Base-by-base conservation (phyloP, 306 rosid species). In the Lathyrus oleraceus region DNA sequence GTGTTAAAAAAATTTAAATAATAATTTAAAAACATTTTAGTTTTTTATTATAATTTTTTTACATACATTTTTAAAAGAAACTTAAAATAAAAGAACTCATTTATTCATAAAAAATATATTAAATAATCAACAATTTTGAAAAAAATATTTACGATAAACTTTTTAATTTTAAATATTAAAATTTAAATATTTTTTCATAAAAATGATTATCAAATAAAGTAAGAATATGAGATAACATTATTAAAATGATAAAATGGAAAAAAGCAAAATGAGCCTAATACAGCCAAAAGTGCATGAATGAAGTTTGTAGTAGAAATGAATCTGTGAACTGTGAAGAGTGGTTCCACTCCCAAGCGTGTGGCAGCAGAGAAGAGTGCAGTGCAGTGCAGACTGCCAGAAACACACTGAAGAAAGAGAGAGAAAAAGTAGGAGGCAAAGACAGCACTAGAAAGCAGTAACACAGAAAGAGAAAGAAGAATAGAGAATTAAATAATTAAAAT, bases 261-360 rank as follows among this genome's bases (percentile, higher is more conserved):
- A 15, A 36, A 52, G 57, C 35, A 69, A 57, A 21, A 1, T 16
- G 65, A 14, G 78, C 62, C 74, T 68, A 49, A 78, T 78, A 51
- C 5, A 32, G 74, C 65, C 76, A 32, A 75, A 71, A 57, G 78
- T 40, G 71, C 28, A 70, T 4, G 68, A 54, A 48, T 59, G 73
- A 59, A 58, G 2, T 59, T 65, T 58, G 69, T 39, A 76, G 65
- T 63, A 48, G 71, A 71, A 71, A 71, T 61, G 49, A 61, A 61
- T 61, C 10, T 39, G 42, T 61, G 27, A 49, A 52, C 25, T 35
- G 65, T 60, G 51, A 39, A 4, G 69, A 63, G 53, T 68, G 82
- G 78, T 73, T 80, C 66, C 82, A 74, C 76, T 54, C 72, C 74
- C 87, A 82, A 80, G 85, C 87, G 88, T 82, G 91, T 82, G 88